These are phyloP conservation scores for Leptodermis oblonga DNA, from an alignment of 257 asterid species.

Conservation along the genomic window DNA sequence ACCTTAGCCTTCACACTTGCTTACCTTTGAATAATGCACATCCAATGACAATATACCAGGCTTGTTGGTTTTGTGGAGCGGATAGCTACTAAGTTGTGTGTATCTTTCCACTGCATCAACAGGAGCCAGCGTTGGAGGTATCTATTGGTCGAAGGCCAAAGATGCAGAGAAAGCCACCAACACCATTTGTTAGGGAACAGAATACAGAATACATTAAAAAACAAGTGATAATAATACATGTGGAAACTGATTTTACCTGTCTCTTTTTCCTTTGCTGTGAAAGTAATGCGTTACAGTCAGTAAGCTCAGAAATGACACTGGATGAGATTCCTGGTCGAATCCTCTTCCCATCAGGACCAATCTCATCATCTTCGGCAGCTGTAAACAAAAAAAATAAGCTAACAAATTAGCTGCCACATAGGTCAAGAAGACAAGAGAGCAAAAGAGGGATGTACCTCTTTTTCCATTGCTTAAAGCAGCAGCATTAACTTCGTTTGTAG, in stretches of 20 bases:
- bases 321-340: slow-evolving; percentile 73
- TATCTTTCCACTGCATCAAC: slow-evolving; percentile 75
- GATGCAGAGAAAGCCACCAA: neutral
- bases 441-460: slow-evolving; percentile 57
- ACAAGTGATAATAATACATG: neutral
- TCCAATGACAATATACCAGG: slow-evolving; percentile 95
- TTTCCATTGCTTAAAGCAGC: slow-evolving; percentile 81
- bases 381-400: slow-evolving; percentile 22
- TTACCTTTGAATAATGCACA: slow-evolving; percentile 69
- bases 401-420: slow-evolving; percentile 21
- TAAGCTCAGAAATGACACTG: slow-evolving; percentile 67
- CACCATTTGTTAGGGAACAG: neutral
- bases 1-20: neutral
- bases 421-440: neutral
- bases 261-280: slow-evolving; percentile 89
- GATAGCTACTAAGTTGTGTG: slow-evolving; percentile 82
- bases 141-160: slow-evolving; percentile 24
- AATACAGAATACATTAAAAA: neutral
- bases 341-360: slow-evolving; percentile 72
- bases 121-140: slow-evolving; percentile 70
- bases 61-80: slow-evolving; percentile 91
- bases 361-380: slow-evolving; percentile 76
- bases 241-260: slow-evolving; percentile 50
- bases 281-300: slow-evolving; percentile 75
- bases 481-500: slow-evolving; percentile 20